Conservation (phyloP, 306 rosid species). For the Phaseolus lunatus region DNA sequence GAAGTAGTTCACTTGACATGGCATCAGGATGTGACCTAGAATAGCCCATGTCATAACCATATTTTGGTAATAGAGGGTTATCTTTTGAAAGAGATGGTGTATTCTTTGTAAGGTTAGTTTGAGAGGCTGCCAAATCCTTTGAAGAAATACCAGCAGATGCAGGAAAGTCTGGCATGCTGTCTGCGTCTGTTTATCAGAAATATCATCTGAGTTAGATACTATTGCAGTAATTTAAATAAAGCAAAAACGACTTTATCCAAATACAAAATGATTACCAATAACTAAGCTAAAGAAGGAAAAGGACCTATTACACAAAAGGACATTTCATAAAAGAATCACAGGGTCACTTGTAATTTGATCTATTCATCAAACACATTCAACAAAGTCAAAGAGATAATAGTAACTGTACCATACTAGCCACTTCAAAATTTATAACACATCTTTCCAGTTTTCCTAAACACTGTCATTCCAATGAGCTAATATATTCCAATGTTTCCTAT, state of each 20-base stretch:
- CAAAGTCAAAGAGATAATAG: constrained; percentile 7
- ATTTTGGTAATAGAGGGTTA: constrained; percentile 58
- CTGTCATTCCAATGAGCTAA: background rate
- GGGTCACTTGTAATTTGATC: constrained; percentile 13
- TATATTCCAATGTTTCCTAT: no score
- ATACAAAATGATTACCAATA: background rate
- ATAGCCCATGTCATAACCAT: constrained; percentile 62
- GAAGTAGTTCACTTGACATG: constrained; percentile 63
- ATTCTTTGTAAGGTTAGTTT: constrained; percentile 64
- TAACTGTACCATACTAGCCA: background rate
- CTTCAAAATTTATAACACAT: constrained; percentile 5
- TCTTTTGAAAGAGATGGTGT: constrained; percentile 63
- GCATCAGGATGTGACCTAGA: constrained; percentile 61
- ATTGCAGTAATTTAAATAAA: constrained; percentile 7
- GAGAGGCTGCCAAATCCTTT: constrained; percentile 60
- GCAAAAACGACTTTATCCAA: constrained; percentile 10
- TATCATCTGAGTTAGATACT: constrained; percentile 42
- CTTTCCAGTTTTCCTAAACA: no score
- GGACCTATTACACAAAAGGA: background rate
- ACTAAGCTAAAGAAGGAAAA: constrained; percentile 26
- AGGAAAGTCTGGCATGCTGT: constrained; percentile 61
- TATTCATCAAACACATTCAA: constrained; percentile 40
- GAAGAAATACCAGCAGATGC: constrained; percentile 61
- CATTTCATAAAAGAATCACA: background rate
- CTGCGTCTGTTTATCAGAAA: constrained; percentile 59